A percentile compares a stretch with the other conserved stretches of the same genome.
These are phyloP conservation scores for Pterocarpus santalinus DNA, from an alignment of 306 rosid species.

Conservation along the genomic window DNA sequence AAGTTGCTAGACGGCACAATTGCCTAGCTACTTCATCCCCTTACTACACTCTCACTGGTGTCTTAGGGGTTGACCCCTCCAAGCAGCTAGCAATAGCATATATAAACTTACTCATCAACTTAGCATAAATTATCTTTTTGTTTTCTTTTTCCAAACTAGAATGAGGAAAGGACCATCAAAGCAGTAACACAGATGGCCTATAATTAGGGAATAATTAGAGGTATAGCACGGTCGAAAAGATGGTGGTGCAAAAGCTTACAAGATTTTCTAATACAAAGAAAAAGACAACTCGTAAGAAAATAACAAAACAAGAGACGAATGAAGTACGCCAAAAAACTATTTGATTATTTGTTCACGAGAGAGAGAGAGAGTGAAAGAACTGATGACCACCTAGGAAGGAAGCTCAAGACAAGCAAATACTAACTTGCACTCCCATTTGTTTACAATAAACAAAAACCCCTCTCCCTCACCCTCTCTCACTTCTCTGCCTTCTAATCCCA, in stretches of 20 bases:
- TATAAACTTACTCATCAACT: slow-evolving; percentile 26
- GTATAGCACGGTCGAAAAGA: slow-evolving; percentile 23
- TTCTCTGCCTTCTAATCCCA: slow-evolving; percentile 40
- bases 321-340: slow-evolving; percentile 49
- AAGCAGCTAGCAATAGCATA: neutral
- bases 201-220: slow-evolving; percentile 42
- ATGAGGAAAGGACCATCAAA: slow-evolving; percentile 41
- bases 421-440: slow-evolving; percentile 44
- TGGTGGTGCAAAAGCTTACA: slow-evolving; percentile 52
- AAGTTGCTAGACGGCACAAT: slow-evolving; percentile 27
- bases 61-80: slow-evolving; percentile 42
- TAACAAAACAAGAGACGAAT: slow-evolving; percentile 60
- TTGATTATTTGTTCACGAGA: slow-evolving; percentile 58
- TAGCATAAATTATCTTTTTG: slow-evolving; percentile 31
- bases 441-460: slow-evolving; percentile 29
- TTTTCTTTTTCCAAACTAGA: slow-evolving; percentile 39
- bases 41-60: slow-evolving; percentile 13
- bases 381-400: slow-evolving; percentile 44
- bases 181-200: slow-evolving; percentile 19
- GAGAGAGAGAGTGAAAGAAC: slow-evolving; percentile 40
- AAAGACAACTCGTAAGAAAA: slow-evolving; percentile 57
- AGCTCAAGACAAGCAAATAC: slow-evolving; percentile 47
- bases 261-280: slow-evolving; percentile 51
- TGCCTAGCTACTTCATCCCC: neutral
- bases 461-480: slow-evolving; percentile 42